phyloP scores from a whole-genome alignment of 805 yeast genomes.

The Nakazawaea wickerhamii region DNA sequence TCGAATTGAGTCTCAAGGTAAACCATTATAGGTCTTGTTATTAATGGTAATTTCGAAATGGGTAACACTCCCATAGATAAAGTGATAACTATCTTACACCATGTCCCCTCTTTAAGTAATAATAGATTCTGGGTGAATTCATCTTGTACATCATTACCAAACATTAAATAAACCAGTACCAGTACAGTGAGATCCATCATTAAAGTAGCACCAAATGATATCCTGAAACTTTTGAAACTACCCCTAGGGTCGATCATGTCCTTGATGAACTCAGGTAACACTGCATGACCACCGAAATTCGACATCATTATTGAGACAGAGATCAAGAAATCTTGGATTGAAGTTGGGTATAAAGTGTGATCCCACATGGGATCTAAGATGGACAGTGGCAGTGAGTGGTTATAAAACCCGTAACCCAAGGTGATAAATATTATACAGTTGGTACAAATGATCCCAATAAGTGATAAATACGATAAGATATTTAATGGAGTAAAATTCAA shows the following conservation, averaged over 20 bases:
- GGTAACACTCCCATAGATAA: conserved; percentile 77
- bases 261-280: conserved; percentile 64
- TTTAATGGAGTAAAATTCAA: conserved; percentile 68
- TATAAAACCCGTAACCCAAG: conserved; percentile 57
- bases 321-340: conserved; percentile 45
- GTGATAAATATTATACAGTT: conserved; percentile 56
- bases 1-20: conserved; percentile 40
- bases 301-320: conserved; percentile 68
- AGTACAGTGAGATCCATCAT: conserved; percentile 61
- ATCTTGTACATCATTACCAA: conserved; percentile 42
- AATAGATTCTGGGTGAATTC: conserved; percentile 48
- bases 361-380: conserved; percentile 45
- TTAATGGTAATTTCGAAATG: conserved; percentile 76
- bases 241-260: conserved; percentile 66
- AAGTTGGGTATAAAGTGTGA: conserved; percentile 60
- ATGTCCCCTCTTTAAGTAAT: conserved; percentile 31
- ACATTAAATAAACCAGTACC: conserved; percentile 58
- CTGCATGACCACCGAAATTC: conserved; percentile 83
- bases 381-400: conserved; percentile 68
- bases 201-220: conserved; percentile 57
- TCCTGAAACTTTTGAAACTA: conserved; percentile 45
- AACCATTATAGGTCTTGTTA: conserved; percentile 78
- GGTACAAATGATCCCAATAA: conserved; percentile 69
- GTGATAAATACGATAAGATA: conserved; percentile 59
- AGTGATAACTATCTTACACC: conserved; percentile 48